Percentiles rank a stretch among this genome's conserved stretches.
Conservation (phyloP, 208 protist genomes). For the Naegleria gruberi region DNA sequence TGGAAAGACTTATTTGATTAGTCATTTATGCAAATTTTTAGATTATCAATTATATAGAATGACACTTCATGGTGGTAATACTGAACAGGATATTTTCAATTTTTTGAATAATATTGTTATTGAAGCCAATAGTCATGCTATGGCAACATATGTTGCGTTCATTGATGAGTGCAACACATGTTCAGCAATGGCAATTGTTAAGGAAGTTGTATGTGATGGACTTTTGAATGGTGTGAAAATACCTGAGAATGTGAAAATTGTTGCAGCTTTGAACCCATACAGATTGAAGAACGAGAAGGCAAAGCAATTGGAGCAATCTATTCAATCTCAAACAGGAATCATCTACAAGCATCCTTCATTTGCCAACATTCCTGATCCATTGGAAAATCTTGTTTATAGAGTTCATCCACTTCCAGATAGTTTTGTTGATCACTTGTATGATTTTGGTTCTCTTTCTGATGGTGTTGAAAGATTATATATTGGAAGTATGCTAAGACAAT, state of each 20-base stretch:
- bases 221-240: constrained; percentile 14
- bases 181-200: constrained; percentile 42
- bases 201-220: constrained; percentile 46
- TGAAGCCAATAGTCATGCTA: not conserved
- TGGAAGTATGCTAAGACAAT: constrained; percentile 39
- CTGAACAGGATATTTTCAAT: constrained; percentile 24
- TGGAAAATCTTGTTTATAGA: constrained; percentile 49
- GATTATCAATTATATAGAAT: constrained; percentile 28
- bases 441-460: constrained; percentile 48
- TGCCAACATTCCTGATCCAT: not conserved
- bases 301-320: not conserved
- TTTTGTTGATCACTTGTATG: constrained; percentile 49
- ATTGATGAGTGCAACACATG: constrained; percentile 63
- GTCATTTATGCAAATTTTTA: constrained; percentile 25
- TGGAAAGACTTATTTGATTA: constrained; percentile 54
- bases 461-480: constrained; percentile 45
- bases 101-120: constrained; percentile 20
- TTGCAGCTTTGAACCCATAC: constrained; percentile 61
- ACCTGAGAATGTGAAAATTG: constrained; percentile 25
- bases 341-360: not conserved
- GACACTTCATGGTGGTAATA: constrained; percentile 45
- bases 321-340: not conserved
- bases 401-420: constrained; percentile 54
- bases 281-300: not conserved
- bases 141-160: constrained; percentile 38